Evolutionary conservation across 1,139 yeast species (phyloP), one percentile per base, ranked within the genome.

Genomic region (Geotrichum phurueaensis): DNA sequence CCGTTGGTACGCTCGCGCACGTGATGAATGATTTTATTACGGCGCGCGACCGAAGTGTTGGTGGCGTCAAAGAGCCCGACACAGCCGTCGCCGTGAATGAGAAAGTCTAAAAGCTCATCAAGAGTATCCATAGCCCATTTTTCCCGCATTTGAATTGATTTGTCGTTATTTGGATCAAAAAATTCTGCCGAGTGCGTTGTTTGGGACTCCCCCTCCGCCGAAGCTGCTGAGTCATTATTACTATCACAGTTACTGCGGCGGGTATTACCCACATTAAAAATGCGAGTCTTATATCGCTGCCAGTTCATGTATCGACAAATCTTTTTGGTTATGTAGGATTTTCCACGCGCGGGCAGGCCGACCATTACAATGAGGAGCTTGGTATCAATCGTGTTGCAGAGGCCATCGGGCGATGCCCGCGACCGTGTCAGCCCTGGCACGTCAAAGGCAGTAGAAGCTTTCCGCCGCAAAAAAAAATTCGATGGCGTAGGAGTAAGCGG

Each of bases 41-140:
- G 79, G 64, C 98, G 80, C 15, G 78, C 79, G 61, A 83, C 84
- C 0, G 97, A 92, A 1, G 97, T 88, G 73, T 94, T 94, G 5
- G 75, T 91, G 1, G 98, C 98, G 75, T 94, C 99, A 69, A 94
- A 86, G 20, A 94, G 89, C 1, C 97, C 99, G 13, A 92, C 97
- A 3, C 92, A 86, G 2, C 98, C 98, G 43, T 86, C 84, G 0
- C 92, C 96, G 36, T 82, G 80, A 58, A 90, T 74, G 6, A 94
- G 82, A 73, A 89, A 92, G 68, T 90, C 95, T 50, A 94, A 78
- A 63, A 94, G 76, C 68, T 87, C 89, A 64, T 90, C 96, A 62
- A 94, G 77, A 0, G 98, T 94, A 66, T 92, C 97, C 85, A 87
- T 85, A 0, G 99, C 99, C 97, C 98, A 92, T 72, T 87, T 83